These are phyloP conservation scores for Chlorella sp. DNA, from an alignment of 139 green algal species.

Conservation along the genomic window DNA sequence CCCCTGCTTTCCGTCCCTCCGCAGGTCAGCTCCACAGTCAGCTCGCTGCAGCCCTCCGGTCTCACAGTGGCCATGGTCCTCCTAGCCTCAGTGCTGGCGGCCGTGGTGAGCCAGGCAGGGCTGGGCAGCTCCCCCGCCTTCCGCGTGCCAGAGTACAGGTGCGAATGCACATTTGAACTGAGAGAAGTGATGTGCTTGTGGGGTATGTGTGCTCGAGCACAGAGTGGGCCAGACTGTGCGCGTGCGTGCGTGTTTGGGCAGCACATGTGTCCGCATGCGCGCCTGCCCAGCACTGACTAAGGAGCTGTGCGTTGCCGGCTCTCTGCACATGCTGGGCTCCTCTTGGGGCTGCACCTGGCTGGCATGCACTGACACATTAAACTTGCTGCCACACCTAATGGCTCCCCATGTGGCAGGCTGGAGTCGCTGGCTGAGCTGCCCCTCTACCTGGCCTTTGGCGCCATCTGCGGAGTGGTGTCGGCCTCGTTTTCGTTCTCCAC, in stretches of 20 bases:
- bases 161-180: not conserved
- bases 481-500: conserved; percentile 54
- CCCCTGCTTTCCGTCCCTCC: too few species aligned
- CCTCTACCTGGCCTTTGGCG: conserved; percentile 75
- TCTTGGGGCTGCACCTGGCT: not conserved
- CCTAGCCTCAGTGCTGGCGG: conserved; percentile 72
- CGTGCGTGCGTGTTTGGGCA: too few species aligned
- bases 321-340: not conserved
- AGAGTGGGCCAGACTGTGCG: not conserved
- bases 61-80: conserved; percentile 77
- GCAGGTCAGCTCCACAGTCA: too few species aligned
- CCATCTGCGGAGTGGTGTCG: conserved; percentile 67
- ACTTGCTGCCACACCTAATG: not conserved
- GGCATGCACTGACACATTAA: not conserved
- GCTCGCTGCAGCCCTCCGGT: not conserved
- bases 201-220: not conserved
- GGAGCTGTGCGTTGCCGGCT: too few species aligned
- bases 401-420: conserved; percentile 26
- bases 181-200: too few species aligned
- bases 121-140: conserved; percentile 76
- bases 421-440: conserved; percentile 71
- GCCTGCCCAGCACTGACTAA: too few species aligned
- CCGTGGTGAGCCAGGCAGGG: conserved; percentile 69
- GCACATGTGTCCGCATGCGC: too few species aligned
- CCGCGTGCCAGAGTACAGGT: conserved; percentile 64